These are phyloP conservation scores for Lachancea fermentati DNA, from an alignment of 805 yeast genomes.

Conservation along the genomic window DNA sequence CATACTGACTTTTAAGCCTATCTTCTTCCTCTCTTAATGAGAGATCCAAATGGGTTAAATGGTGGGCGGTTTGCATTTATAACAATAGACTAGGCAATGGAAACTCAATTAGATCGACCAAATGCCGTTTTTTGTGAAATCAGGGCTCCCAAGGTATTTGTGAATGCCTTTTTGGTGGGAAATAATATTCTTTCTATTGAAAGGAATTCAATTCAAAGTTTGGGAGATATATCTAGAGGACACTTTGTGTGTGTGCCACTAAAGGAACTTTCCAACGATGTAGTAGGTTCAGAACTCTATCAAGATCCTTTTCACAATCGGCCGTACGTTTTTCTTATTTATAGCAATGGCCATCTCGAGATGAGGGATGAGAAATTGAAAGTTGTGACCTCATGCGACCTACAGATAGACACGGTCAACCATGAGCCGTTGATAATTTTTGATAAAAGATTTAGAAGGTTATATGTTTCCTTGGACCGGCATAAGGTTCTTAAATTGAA, in stretches of 20 bases:
- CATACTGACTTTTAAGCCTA: no score
- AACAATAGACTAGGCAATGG: no score
- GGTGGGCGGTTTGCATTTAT: no score
- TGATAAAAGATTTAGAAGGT: slow-evolving; percentile 4
- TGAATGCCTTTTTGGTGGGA: slow-evolving; percentile 1
- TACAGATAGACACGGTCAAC: not conserved
- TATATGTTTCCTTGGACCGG: slow-evolving; percentile 4
- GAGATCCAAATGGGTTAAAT: no score
- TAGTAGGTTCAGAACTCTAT: slow-evolving; percentile 1
- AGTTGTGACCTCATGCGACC: not conserved
- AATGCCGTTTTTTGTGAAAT: slow-evolving; percentile 4
- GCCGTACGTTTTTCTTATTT: slow-evolving; percentile 1
- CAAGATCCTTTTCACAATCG: not conserved
- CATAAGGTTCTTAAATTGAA: not conserved
- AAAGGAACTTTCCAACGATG: not conserved
- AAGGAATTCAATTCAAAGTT: not conserved
- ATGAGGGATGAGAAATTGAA: slow-evolving; percentile 1
- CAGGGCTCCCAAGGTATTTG: slow-evolving; percentile 2
- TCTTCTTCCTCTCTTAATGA: no score
- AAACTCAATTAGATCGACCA: no score
- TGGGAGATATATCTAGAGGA: not conserved
- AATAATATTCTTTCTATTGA: slow-evolving; percentile 1
- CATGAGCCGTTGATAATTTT: not conserved
- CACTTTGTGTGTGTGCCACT: not conserved
- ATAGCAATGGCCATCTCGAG: slow-evolving; percentile 1